Evolutionary conservation across 2,329 filamentous ascomycete species (phyloP).

Genomic region (Penicillium sp.): DNA sequence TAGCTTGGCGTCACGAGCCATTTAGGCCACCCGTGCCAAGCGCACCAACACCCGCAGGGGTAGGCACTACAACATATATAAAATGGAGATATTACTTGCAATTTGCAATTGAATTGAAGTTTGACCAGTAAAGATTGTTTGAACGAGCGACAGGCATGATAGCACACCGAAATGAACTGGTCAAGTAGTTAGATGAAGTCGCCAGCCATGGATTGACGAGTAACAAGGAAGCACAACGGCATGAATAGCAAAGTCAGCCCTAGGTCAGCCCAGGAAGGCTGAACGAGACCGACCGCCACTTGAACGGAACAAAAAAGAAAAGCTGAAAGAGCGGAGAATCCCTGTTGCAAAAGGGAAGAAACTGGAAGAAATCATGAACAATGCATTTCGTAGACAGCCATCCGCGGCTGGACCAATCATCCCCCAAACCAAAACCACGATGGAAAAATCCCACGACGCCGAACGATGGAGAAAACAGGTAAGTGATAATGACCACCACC

Average conservation of each 20-base stretch:
- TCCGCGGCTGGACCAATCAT: slow-evolving; percentile 12
- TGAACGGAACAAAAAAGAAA: neutral
- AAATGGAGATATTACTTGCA: neutral
- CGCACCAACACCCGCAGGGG: neutral
- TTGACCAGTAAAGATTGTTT: neutral
- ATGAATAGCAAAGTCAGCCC: neutral
- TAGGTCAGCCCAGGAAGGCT: neutral
- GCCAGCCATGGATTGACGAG: neutral
- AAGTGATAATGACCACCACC: slow-evolving; percentile 1
- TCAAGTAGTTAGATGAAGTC: neutral
- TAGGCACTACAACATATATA: too few relatives aligned
- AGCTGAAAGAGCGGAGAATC: neutral
- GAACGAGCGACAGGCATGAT: neutral
- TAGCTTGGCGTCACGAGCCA: neutral
- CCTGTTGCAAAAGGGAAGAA: neutral
- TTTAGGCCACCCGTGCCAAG: neutral
- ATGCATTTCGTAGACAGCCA: slow-evolving; percentile 14
- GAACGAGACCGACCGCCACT: neutral
- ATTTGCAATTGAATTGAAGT: neutral
- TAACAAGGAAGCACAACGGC: neutral
- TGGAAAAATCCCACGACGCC: slow-evolving; percentile 24
- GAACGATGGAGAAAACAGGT: slow-evolving; percentile 20
- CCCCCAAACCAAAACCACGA: slow-evolving; percentile 13
- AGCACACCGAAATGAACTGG: neutral
- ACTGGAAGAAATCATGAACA: neutral